Percentiles rank a stretch among this genome's conserved stretches.
phyloP scores from a whole-genome alignment of 169 alveolate genomes.

The Plasmodium fragile region DNA sequence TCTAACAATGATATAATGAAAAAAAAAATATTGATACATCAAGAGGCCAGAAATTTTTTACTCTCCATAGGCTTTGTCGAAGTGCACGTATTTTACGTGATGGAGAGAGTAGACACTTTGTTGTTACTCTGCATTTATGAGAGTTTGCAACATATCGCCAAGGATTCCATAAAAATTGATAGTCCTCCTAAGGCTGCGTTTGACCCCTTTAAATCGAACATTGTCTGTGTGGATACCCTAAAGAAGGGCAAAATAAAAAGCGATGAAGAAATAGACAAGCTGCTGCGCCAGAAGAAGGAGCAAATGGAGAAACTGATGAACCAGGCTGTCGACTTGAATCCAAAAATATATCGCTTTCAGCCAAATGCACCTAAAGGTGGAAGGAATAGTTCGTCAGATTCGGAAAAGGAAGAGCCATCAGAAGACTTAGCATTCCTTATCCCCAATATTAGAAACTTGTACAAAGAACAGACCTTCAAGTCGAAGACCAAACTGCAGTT shows the following conservation, averaged over 20 bases:
- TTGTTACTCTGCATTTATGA: constrained; percentile 58
- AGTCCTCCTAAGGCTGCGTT: constrained; percentile 1
- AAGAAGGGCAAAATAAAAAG: constrained; percentile 31
- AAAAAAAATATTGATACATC: constrained; percentile 49
- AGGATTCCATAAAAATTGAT: constrained; percentile 34
- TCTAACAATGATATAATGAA: constrained; percentile 67
- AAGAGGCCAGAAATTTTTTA: constrained; percentile 22
- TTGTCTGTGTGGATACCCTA: constrained; percentile 37
- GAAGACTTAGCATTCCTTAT: constrained; percentile 42
- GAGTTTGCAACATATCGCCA: constrained; percentile 18
- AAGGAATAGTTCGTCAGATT: not conserved
- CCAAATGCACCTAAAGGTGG: not conserved
- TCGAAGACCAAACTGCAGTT: constrained; percentile 56
- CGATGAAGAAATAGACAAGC: constrained; percentile 28
- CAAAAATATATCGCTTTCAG: constrained; percentile 33
- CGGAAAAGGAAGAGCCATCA: constrained; percentile 30
- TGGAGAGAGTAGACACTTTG: constrained; percentile 50
- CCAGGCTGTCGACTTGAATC: constrained; percentile 38
- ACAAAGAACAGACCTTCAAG: constrained; percentile 63
- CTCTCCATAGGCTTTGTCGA: constrained; percentile 46
- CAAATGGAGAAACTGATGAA: constrained; percentile 55
- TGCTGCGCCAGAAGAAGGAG: constrained; percentile 43
- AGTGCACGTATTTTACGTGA: constrained; percentile 35
- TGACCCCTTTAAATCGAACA: constrained; percentile 60
- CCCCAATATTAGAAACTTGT: constrained; percentile 35